These are phyloP conservation scores for Debaryomyces coudertii DNA, from an alignment of 1,139 yeast genomes.

Conservation along the genomic window DNA sequence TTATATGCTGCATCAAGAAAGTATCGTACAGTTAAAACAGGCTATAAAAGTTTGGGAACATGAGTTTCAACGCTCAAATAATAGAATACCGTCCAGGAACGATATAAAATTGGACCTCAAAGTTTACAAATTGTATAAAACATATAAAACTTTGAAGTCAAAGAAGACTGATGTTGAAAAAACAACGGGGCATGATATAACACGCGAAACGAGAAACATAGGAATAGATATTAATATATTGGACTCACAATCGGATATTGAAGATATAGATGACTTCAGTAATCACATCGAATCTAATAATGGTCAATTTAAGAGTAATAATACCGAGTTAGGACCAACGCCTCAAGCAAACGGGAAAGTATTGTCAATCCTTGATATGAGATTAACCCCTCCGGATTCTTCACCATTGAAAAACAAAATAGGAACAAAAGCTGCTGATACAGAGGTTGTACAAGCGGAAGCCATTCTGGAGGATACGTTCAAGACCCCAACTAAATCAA, in stretches of 20 bases:
- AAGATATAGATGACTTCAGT: constrained; percentile 12
- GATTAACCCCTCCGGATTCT: constrained; percentile 50
- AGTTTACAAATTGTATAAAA: constrained; percentile 49
- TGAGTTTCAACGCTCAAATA: constrained; percentile 42
- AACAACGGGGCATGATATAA: background rate
- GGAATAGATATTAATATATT: constrained; percentile 10
- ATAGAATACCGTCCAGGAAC: constrained; percentile 52
- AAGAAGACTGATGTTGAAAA: background rate
- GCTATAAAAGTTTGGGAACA: constrained; percentile 70
- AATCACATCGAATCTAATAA: constrained; percentile 13
- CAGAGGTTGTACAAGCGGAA: background rate
- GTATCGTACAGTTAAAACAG: constrained; percentile 28
- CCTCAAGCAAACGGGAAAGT: constrained; percentile 76
- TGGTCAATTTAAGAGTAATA: background rate
- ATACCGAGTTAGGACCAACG: constrained; percentile 67
- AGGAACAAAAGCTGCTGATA: constrained; percentile 4
- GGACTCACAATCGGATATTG: constrained; percentile 11
- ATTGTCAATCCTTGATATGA: constrained; percentile 63
- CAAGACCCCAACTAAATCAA: constrained; percentile 39
- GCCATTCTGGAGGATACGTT: constrained; percentile 19
- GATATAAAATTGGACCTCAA: constrained; percentile 54
- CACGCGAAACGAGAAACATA: background rate
- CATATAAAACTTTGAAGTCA: constrained; percentile 37
- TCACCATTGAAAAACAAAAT: constrained; percentile 37
- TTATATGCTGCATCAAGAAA: constrained; percentile 10